Percentiles rank a stretch among this genome's conserved stretches.
Evolutionary conservation across 2,329 filamentous ascomycete genomes (phyloP).

Genomic region (Periglandula ipomoeae): DNA sequence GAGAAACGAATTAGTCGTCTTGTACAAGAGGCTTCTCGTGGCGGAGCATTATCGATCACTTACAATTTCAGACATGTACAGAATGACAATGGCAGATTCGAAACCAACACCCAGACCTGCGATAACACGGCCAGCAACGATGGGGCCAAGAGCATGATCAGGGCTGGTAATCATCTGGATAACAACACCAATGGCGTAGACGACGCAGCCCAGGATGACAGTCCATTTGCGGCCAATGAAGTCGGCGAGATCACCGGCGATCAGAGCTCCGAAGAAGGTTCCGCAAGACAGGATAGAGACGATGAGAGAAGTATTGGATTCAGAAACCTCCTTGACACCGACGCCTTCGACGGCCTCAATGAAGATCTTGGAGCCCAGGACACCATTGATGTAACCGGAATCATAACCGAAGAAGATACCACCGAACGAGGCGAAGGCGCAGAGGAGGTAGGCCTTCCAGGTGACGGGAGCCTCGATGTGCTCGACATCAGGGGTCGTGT

Average conservation of each 20-base stretch:
- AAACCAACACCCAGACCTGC: slow-evolving; percentile 74
- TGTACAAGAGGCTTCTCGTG: background rate
- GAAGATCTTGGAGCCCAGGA: slow-evolving; percentile 44
- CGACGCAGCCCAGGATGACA: slow-evolving; percentile 58
- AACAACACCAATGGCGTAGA: slow-evolving; percentile 62
- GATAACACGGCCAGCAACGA: slow-evolving; percentile 65
- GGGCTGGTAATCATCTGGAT: slow-evolving; percentile 51
- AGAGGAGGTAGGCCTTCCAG: slow-evolving; percentile 59
- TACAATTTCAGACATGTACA: slow-evolving; percentile 81
- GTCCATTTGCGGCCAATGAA: slow-evolving; percentile 64
- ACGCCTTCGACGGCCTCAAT: slow-evolving; percentile 39
- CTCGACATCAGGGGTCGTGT: slow-evolving; percentile 41
- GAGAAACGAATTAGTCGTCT: background rate
- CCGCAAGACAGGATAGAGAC: slow-evolving; percentile 68
- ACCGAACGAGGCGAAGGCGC: slow-evolving; percentile 61
- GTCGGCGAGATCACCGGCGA: slow-evolving; percentile 71
- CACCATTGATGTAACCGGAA: slow-evolving; percentile 65
- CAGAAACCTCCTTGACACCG: slow-evolving; percentile 23
- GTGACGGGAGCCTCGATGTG: slow-evolving; percentile 61
- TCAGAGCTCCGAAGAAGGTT: slow-evolving; percentile 71
- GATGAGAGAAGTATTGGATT: slow-evolving; percentile 46
- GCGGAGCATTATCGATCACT: slow-evolving; percentile 14
- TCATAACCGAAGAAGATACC: slow-evolving; percentile 75
- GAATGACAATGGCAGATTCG: slow-evolving; percentile 69
- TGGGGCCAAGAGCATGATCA: slow-evolving; percentile 43